phyloP scores from a whole-genome alignment of 495 filamentous ascomycete genomes.

The Neurospora sublineolata region DNA sequence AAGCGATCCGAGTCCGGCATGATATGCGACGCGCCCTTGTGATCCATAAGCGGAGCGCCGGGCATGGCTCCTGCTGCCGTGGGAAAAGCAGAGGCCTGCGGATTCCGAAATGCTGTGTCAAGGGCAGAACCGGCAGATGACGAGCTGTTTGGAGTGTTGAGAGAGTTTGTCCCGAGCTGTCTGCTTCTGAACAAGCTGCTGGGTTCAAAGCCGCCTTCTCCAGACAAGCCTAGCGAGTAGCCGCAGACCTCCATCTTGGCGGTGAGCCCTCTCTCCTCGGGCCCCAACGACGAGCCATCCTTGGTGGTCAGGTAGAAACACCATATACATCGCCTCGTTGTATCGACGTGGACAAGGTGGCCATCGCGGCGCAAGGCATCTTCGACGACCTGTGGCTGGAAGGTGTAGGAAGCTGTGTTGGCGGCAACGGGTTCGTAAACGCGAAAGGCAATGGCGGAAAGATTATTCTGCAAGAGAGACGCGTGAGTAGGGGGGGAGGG shows the following conservation, averaged over 20 bases:
- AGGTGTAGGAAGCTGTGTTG: slow-evolving; percentile 26
- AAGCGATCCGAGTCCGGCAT: slow-evolving; percentile 17
- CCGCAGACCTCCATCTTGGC: slow-evolving; percentile 28
- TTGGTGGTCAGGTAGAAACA: slow-evolving; percentile 32
- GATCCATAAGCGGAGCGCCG: slow-evolving; percentile 12
- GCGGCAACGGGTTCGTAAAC: slow-evolving; percentile 35
- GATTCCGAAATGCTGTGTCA: slow-evolving; percentile 26
- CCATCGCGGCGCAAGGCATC: slow-evolving; percentile 37
- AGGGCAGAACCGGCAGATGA: slow-evolving; percentile 35
- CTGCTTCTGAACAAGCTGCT: slow-evolving; percentile 31
- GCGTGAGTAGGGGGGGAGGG: slow-evolving; percentile 6
- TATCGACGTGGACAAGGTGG: slow-evolving; percentile 38
- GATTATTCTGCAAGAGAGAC: slow-evolving; percentile 29
- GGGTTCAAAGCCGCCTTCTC: slow-evolving; percentile 37
- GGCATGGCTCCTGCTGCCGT: background rate
- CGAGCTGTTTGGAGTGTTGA: slow-evolving; percentile 36
- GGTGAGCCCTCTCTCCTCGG: slow-evolving; percentile 19
- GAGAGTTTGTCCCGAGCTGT: slow-evolving; percentile 22
- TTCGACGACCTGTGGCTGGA: slow-evolving; percentile 33
- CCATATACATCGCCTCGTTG: slow-evolving; percentile 38
- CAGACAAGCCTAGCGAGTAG: slow-evolving; percentile 26
- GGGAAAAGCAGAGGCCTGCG: slow-evolving; percentile 5
- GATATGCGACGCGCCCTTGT: slow-evolving; percentile 14
- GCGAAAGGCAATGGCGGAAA: slow-evolving; percentile 32
- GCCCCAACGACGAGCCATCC: slow-evolving; percentile 14